A percentile compares a stretch with the other conserved stretches of the same genome.
These are phyloP conservation scores for Metschnikowia gelsemii DNA, from an alignment of 805 yeast species.

Conservation along the genomic window DNA sequence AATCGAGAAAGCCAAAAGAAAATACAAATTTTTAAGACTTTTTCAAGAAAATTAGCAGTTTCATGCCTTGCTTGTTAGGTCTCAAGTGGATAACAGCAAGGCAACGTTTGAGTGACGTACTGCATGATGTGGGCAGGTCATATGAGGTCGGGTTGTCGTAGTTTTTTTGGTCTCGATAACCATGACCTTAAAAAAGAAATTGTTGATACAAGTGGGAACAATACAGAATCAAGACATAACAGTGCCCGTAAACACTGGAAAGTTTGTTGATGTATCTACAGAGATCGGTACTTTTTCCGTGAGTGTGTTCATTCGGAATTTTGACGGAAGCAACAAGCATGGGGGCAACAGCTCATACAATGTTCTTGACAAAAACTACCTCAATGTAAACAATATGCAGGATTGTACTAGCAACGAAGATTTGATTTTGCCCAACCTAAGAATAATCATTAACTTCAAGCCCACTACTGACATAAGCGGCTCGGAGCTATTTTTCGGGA, in stretches of 20 bases:
- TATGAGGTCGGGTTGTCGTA: neutral
- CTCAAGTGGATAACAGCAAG: too few species aligned
- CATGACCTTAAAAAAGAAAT: conserved; percentile 24
- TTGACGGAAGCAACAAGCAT: conserved; percentile 44
- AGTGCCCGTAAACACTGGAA: conserved; percentile 47
- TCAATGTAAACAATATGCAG: conserved; percentile 22
- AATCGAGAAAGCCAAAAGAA: too few species aligned
- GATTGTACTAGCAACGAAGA: neutral
- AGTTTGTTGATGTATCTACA: conserved; percentile 36
- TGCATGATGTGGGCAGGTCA: conserved; percentile 6
- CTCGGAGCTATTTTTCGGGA: conserved; percentile 61
- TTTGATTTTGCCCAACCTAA: conserved; percentile 27
- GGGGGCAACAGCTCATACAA: conserved; percentile 32
- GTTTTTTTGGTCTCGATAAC: neutral
- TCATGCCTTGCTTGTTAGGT: too few species aligned
- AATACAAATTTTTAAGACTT: too few species aligned
- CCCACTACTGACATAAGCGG: conserved; percentile 50
- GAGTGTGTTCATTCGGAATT: conserved; percentile 46
- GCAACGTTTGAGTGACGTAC: conserved; percentile 9
- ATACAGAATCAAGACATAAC: conserved; percentile 25
- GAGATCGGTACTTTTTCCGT: conserved; percentile 40
- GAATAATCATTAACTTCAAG: conserved; percentile 36
- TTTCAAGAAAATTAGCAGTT: too few species aligned
- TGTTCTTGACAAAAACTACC: conserved; percentile 26
- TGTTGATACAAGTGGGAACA: conserved; percentile 33